Conservation (phyloP, 257 asterid species). For the Agastache rugosa region DNA sequence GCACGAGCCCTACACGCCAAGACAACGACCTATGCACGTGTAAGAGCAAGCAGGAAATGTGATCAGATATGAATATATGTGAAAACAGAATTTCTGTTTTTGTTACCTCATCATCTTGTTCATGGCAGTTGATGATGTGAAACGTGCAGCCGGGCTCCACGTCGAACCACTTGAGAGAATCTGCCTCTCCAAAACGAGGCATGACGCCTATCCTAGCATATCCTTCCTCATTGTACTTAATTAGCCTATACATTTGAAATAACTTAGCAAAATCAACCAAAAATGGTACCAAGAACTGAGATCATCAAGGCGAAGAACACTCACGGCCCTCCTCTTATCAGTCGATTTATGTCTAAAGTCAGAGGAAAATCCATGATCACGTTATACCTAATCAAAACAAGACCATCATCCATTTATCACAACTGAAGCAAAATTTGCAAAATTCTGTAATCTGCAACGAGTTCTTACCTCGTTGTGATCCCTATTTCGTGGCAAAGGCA, state of each 20-base stretch:
- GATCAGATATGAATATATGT: no score
- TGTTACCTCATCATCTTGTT: constrained; percentile 64
- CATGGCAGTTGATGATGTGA: constrained; percentile 76
- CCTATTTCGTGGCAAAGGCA: constrained; percentile 74
- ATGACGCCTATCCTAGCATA: constrained; percentile 76
- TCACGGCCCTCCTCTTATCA: constrained; percentile 65
- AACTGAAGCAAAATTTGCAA: neutral
- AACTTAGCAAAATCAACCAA: neutral
- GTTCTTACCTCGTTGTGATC: constrained; percentile 51
- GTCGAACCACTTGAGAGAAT: constrained; percentile 67
- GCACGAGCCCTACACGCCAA: constrained; percentile 59
- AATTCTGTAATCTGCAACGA: neutral
- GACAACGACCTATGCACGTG: constrained; percentile 52
- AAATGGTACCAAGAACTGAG: neutral
- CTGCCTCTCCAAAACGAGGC: constrained; percentile 82
- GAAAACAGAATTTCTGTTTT: neutral
- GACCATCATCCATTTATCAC: neutral
- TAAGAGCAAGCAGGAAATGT: neutral
- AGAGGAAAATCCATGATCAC: constrained; percentile 74
- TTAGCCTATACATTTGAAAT: constrained; percentile 42
- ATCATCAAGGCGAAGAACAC: constrained; percentile 34
- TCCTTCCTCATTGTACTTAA: constrained; percentile 52
- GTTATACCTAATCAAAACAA: constrained; percentile 49
- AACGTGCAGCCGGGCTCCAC: constrained; percentile 63
- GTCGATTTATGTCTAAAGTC: constrained; percentile 56